phyloP scores from a whole-genome alignment of 768 basidiomycete genomes.

The Suillus hirtellus region DNA sequence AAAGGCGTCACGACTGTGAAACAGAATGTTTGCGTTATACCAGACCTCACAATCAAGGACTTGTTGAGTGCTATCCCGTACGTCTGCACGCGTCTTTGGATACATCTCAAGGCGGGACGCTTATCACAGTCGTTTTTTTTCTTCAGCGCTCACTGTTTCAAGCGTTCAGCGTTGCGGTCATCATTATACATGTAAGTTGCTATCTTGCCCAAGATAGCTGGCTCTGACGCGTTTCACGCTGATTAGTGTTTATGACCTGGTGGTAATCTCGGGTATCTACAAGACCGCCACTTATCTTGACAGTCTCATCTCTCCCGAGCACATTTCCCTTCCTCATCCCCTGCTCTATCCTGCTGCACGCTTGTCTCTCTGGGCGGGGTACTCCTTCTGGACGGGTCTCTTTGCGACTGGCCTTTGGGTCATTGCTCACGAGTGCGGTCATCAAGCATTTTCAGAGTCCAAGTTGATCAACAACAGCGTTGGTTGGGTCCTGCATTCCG shows the following conservation, averaged over 20 bases:
- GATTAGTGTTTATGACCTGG: constrained; percentile 69
- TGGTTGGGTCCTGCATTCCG: constrained; percentile 91
- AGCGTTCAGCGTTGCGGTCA: constrained; percentile 84
- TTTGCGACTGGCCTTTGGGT: constrained; percentile 95
- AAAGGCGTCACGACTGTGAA: constrained; percentile 37
- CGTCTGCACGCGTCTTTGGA: constrained; percentile 30
- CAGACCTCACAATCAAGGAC: constrained; percentile 87
- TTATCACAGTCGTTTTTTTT: neutral
- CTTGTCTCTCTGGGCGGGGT: constrained; percentile 74
- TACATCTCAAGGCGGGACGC: constrained; percentile 4
- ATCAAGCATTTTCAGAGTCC: constrained; percentile 93
- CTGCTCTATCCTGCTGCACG: constrained; percentile 61
- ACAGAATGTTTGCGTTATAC: constrained; percentile 67
- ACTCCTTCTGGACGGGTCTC: constrained; percentile 80
- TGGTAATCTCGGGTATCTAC: constrained; percentile 68
- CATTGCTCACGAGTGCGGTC: constrained; percentile 92
- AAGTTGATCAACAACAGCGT: constrained; percentile 90
- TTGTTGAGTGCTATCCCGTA: constrained; percentile 82
- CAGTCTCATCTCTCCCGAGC: constrained; percentile 55
- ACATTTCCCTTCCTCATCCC: constrained; percentile 58
- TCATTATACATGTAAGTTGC: constrained; percentile 70
- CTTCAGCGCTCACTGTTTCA: constrained; percentile 77
- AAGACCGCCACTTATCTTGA: constrained; percentile 68
- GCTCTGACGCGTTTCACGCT: constrained; percentile 16
- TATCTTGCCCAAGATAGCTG: neutral